Base-by-base conservation (phyloP, 225 moss, liverwort and hornwort genomes). In the Bryoerythrophyllum caledonicum region DNA sequence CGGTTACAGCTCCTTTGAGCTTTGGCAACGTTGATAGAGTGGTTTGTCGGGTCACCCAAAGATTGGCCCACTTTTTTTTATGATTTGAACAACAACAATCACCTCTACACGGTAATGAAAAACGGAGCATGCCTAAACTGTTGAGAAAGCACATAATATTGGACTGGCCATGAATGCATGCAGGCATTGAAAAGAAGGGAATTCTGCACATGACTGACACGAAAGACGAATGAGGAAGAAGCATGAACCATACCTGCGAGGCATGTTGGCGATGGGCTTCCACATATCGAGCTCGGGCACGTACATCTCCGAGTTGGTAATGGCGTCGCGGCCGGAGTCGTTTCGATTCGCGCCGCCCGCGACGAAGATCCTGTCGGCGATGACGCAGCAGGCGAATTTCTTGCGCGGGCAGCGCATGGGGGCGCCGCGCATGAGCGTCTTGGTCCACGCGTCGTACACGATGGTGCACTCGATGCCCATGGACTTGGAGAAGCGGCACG, bases 361-460 rank as follows among this genome's bases (percentile, higher is more conserved):
- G 4, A 93, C 93, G 44, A 89, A 93, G 59, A 93, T 86, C 20
- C 86, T 82, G 46, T 86, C 87, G 5, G 76, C 68, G 57, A 93
- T 93, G 14, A 87, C 91, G 40, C 93, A 93, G 78, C 82, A 87
- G 30, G 93, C 93, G 55, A 93, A 93, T 78, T 93, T 93, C 79
- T 89, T 91, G 20, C 93, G 75, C 37, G 91, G 89, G 65, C 85
- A 85, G 35, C 63, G 84, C 93, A 93, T 93, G 9, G 91, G 91
- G 27, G 89, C 74, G 25, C 90, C 91, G 41, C 84, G 91, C 68
- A 86, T 87, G 30, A 93, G 87, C 10, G 83, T 87, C 82, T 87
- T 91, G 65, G 93, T 89, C 93, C 93, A 93, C 19, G 89, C 87
- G 52, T 93, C 93, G 60, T 93, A 93, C 25, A 93, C 78, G 32